Evolutionary conservation across 2,329 filamentous ascomycete genomes (phyloP), one percentile per base, ranked within the genome.

Genomic region (Exophiala xenobiotica): DNA sequence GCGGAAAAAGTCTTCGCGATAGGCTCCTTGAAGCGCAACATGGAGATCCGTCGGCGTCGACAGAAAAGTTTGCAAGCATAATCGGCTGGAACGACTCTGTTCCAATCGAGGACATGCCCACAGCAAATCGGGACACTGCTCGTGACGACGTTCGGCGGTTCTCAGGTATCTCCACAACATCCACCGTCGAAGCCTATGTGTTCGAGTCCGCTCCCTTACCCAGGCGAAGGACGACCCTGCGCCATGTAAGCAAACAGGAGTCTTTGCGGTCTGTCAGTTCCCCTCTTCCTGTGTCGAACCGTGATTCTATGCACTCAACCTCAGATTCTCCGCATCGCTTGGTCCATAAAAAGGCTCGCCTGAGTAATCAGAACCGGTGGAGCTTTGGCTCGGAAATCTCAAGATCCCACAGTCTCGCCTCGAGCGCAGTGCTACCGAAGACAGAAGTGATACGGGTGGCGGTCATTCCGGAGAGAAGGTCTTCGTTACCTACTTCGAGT

Each of bases 121-220:
- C 31, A 16, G 33, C 45, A 14, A 37, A 31, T 40, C 39, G 12
- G 3, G 26, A 40, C n/a, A 37, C 22, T n/a, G 61, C 64, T 16
- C 56, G 60, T 4, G 59, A 65, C 14, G 67, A 68, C 9, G 57
- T 55, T 45, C 68, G 66, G 56, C 72, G 79, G 37, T 66, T 74
- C 16, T 82, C 80, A 11, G 71, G 64, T 12, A 65, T 74, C 2
- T 82, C 80, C 2, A 73, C 73, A 18, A 71, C 74, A 8, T 82
- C 79, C 4, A 79, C 78, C 0, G 69, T 82, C 12, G 78, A 80
- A 66, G 79, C 77, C 9, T 71, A 79, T 61, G 78, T 82, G 23
- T 72, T 81, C 38, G 70, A 78, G 19, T 51, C 51, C 12, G 46
- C 42, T 14, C 72, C 72, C 12, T 74, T 76, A 3, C 74, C 71